These are phyloP conservation scores for Candida montana DNA, from an alignment of 805 yeast genomes.

Conservation along the genomic window DNA sequence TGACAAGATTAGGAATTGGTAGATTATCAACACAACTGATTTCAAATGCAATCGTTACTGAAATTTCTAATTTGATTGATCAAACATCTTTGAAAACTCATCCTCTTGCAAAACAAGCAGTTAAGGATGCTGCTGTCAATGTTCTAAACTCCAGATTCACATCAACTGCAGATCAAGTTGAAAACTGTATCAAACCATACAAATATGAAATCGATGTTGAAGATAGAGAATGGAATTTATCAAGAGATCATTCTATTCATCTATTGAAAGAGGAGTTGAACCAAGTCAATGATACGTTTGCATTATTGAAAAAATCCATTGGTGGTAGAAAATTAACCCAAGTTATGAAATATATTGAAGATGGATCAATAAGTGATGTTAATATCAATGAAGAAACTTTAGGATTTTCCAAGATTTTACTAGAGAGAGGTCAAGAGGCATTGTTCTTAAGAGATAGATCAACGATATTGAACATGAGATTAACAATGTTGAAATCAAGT, in stretches of 20 bases:
- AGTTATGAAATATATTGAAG: conserved; percentile 66
- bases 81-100: conserved; percentile 75
- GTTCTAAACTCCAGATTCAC: conserved; percentile 76
- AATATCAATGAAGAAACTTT: conserved; percentile 52
- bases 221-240: conserved; percentile 84
- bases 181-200: conserved; percentile 95
- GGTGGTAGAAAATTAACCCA: conserved; percentile 84
- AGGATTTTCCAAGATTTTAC: conserved; percentile 74
- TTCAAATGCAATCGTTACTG: conserved; percentile 73
- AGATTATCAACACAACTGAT: conserved; percentile 79
- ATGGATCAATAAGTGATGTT: conserved; percentile 28
- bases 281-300: conserved; percentile 68
- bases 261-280: conserved; percentile 78
- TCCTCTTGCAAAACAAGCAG: conserved; percentile 78
- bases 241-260: conserved; percentile 71
- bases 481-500: conserved; percentile 68
- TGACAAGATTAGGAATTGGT: conserved; percentile 93
- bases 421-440: conserved; percentile 81
- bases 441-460: conserved; percentile 71
- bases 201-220: conserved; percentile 96
- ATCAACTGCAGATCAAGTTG: conserved; percentile 97
- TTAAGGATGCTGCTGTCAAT: conserved; percentile 76
- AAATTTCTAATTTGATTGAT: conserved; percentile 68
- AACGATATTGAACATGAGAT: conserved; percentile 63
- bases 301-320: conserved; percentile 55